A percentile compares a stretch with the other conserved stretches of the same genome.
These are phyloP conservation scores for Curvularia spicifera DNA, from an alignment of 2,329 filamentous ascomycete genomes.

Conservation along the genomic window DNA sequence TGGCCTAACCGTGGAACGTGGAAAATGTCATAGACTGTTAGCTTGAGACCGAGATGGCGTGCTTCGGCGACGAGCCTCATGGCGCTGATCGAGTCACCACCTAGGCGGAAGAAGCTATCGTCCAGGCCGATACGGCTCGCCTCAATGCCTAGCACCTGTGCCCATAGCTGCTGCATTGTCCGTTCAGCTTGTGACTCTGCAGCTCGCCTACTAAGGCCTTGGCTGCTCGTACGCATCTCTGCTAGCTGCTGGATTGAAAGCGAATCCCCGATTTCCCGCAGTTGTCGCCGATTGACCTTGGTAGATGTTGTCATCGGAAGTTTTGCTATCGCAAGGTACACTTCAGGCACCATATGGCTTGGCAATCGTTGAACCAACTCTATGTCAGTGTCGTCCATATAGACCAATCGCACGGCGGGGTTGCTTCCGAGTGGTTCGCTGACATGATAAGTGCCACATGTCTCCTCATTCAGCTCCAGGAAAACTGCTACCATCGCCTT, in stretches of 20 bases:
- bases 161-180: constrained; percentile 6
- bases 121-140: constrained; percentile 12
- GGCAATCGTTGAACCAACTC: neutral
- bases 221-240: neutral
- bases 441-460: neutral
- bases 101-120: constrained; percentile 22
- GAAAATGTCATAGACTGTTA: too few relatives aligned
- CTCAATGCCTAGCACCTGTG: constrained; percentile 9
- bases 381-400: neutral
- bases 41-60: neutral
- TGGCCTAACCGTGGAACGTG: too few relatives aligned
- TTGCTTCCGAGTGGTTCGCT: neutral
- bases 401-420: neutral
- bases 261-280: constrained; percentile 25
- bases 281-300: constrained; percentile 44
- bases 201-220: neutral
- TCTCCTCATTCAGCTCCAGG: neutral
- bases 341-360: constrained; percentile 51
- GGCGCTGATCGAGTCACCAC: constrained; percentile 18
- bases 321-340: constrained; percentile 53
- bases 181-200: neutral
- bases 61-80: constrained; percentile 19
- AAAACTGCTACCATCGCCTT: neutral
- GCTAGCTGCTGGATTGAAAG: constrained; percentile 1
- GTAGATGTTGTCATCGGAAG: constrained; percentile 55